Conservation (phyloP, 2,329 filamentous ascomycete species). For the Lachnellula willkommii region DNA sequence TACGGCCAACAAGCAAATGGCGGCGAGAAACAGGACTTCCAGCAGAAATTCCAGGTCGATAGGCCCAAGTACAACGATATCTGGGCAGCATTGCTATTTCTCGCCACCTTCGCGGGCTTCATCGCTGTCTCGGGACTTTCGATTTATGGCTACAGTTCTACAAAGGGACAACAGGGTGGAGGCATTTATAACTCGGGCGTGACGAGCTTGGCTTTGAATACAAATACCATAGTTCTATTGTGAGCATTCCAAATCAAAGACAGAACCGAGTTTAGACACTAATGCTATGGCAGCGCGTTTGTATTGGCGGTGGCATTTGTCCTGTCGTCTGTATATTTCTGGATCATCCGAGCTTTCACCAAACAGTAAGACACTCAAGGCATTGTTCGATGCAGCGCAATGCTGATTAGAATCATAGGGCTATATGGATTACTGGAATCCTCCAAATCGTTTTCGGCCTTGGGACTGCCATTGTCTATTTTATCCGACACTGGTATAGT, state of each 20-base stretch:
- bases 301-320: constrained; percentile 68
- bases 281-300: constrained; percentile 45
- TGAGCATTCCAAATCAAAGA: constrained; percentile 9
- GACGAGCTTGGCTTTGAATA: constrained; percentile 65
- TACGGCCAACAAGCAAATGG: constrained; percentile 13
- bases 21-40: constrained; percentile 45
- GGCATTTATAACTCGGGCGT: constrained; percentile 63
- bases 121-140: constrained; percentile 69
- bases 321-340: constrained; percentile 72
- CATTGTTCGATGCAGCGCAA: not conserved
- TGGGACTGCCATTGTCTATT: constrained; percentile 83
- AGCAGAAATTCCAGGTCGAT: constrained; percentile 76
- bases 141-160: constrained; percentile 66
- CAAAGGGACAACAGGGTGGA: constrained; percentile 57
- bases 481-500: constrained; percentile 68
- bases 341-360: constrained; percentile 68
- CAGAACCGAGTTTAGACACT: not conserved
- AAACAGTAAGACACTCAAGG: constrained; percentile 49
- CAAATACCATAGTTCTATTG: constrained; percentile 83
- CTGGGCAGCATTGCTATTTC: constrained; percentile 79
- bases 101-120: constrained; percentile 67
- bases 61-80: constrained; percentile 85
- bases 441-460: constrained; percentile 79
- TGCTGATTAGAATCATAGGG: constrained; percentile 31
- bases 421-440: constrained; percentile 90